These are phyloP conservation scores for Malassezia arunalokei DNA, from an alignment of 1,284 basidiomycete genomes.

Conservation along the genomic window DNA sequence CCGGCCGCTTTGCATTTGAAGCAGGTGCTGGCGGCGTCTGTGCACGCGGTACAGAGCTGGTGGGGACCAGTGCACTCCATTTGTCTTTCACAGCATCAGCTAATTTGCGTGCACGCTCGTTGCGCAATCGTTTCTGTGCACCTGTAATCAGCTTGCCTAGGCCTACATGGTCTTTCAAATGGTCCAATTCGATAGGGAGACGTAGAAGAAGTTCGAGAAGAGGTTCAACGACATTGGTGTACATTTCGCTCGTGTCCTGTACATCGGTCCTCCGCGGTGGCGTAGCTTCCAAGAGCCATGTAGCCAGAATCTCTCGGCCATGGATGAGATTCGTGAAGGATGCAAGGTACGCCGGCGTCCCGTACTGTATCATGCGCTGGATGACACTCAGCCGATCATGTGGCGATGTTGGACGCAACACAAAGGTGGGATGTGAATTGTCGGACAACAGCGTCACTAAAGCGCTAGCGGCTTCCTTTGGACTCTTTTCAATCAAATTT, in stretches of 20 bases:
- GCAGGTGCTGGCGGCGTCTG: neutral
- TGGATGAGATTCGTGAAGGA: constrained; percentile 7
- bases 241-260: constrained; percentile 22
- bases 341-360: constrained; percentile 3
- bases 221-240: constrained; percentile 20
- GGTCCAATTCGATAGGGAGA: constrained; percentile 19
- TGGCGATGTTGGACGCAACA: constrained; percentile 4
- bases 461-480: constrained; percentile 9
- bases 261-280: constrained; percentile 15
- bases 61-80: constrained; percentile 24
- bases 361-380: constrained; percentile 1
- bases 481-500: constrained; percentile 8
- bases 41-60: neutral
- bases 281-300: constrained; percentile 14
- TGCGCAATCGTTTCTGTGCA: constrained; percentile 18
- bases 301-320: constrained; percentile 12
- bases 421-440: neutral
- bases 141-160: constrained; percentile 27
- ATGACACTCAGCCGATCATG: constrained; percentile 6
- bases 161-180: constrained; percentile 27
- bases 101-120: constrained; percentile 14
- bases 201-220: constrained; percentile 20
- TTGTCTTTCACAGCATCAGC: constrained; percentile 20
- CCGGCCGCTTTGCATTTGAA: constrained; percentile 8
- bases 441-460: constrained; percentile 8